Evolutionary conservation across 2,329 filamentous ascomycete genomes (phyloP), one percentile per base, ranked within the genome.

Genomic region (Nemania sp.): DNA sequence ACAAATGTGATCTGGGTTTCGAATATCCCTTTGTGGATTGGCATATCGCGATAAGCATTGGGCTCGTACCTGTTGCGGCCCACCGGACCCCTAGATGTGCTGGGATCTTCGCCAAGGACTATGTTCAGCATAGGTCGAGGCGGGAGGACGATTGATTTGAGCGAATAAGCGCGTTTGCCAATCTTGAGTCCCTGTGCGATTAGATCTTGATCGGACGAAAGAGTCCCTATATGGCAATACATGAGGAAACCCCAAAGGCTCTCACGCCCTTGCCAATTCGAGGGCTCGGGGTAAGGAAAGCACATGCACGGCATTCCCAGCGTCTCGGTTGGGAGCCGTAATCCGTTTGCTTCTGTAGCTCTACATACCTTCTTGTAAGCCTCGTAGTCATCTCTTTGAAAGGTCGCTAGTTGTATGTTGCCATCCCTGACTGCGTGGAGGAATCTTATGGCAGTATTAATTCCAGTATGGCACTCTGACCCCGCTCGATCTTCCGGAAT

Each of bases 161-260:
- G 8, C 7, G 23, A 6, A 17, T 36, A 44, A 1, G 40, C 36
- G 12, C 49, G 37, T 6, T 43, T 5, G 14, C 40, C n/a, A 5
- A 57, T 28, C 6, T 41, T 15, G 8, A 66, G 12, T 6, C 59
- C 64, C 30, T 56, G 51, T 3, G 52, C 30, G 5, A 46, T 34
- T 12, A 65, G 41, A 40, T 66, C 61, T 30, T 36, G 30, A 26
- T 65, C 51, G 1, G 22, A 31, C n/a, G 41, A 26, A 7, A 59
- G 15, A 12, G 20, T 49, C 19, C 64, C 61, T 20, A 67, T 48
- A 8, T 58, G 47, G 28, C 56, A 57, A 43, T 61, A 67, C n/a
- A 63, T 24, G 12, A 60, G 9, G 37, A 62, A 61, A 3, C 60
- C 56, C 60, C 58, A 61, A 7, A 48, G 11, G 5, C 34, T 22